Conservation (phyloP, 169 alveolate species). For the Babesia microti region DNA sequence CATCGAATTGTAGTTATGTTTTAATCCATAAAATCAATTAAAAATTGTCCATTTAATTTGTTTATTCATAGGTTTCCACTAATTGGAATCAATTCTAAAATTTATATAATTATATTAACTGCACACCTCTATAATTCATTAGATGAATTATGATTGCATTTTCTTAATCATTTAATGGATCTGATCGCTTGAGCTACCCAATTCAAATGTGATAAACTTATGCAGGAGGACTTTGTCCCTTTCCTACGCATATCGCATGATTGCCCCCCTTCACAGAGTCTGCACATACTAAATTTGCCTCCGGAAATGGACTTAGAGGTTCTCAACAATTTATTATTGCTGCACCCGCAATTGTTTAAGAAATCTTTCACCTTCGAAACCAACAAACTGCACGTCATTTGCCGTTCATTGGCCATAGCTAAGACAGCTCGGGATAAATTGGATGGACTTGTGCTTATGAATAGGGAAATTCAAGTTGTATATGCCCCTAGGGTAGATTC, state of each 20-base stretch:
- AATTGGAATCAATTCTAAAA: no score
- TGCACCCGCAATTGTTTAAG: constrained; percentile 2
- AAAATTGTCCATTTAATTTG: no score
- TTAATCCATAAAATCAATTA: no score
- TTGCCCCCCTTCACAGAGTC: constrained; percentile 2
- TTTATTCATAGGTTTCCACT: no score
- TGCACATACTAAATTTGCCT: constrained; percentile 32
- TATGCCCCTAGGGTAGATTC: constrained; percentile 6
- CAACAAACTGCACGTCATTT: constrained; percentile 24
- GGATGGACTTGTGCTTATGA: constrained; percentile 15
- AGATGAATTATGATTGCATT: no score
- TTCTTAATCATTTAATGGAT: no score
- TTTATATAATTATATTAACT: no score
- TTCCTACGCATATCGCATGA: constrained; percentile 22
- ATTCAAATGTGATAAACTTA: not conserved
- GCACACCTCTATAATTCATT: no score
- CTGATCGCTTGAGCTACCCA: constrained; percentile 5
- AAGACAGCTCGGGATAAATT: constrained; percentile 20
- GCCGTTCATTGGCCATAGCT: constrained; percentile 17
- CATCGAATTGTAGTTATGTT: no score
- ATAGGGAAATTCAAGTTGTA: constrained; percentile 38
- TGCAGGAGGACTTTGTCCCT: constrained; percentile 43
- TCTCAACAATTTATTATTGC: not conserved
- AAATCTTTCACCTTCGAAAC: constrained; percentile 3
- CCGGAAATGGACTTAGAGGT: constrained; percentile 31